Conservation (phyloP, 257 asterid species). For the Solanum sejunctum region DNA sequence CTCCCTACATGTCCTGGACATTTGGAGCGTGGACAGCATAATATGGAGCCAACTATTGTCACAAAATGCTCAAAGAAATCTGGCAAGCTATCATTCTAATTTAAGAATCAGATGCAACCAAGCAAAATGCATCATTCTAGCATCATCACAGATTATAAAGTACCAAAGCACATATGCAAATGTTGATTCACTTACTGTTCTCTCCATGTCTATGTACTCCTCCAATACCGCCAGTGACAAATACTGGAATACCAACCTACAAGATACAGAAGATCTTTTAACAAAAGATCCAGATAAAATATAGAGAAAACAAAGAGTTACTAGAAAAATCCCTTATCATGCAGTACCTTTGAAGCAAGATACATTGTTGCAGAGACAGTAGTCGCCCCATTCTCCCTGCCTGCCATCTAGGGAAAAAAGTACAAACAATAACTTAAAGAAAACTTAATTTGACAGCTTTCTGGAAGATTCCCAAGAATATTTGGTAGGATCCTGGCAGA, state of each 20-base stretch:
- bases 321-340: background rate
- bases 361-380: slow-evolving; percentile 97
- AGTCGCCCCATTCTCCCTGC: slow-evolving; percentile 81
- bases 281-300: background rate
- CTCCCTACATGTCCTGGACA: background rate
- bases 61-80: background rate
- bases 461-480: background rate
- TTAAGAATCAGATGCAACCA: background rate
- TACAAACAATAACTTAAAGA: background rate
- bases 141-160: background rate
- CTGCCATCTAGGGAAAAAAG: slow-evolving; percentile 55
- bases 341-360: slow-evolving; percentile 66
- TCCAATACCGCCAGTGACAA: slow-evolving; percentile 95
- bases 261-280: background rate
- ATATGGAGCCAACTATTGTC: background rate
- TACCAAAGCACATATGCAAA: background rate
- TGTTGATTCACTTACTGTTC: slow-evolving; percentile 39
- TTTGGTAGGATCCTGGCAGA: background rate
- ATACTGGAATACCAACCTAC: slow-evolving; percentile 86
- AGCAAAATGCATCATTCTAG: background rate
- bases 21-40: background rate
- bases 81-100: background rate
- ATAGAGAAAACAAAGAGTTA: background rate
- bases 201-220: slow-evolving; percentile 96
- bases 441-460: background rate